Evolutionary conservation across 306 rosid species (phyloP), one percentile per base, ranked within the genome.

Genomic region (Calophaca sinica): DNA sequence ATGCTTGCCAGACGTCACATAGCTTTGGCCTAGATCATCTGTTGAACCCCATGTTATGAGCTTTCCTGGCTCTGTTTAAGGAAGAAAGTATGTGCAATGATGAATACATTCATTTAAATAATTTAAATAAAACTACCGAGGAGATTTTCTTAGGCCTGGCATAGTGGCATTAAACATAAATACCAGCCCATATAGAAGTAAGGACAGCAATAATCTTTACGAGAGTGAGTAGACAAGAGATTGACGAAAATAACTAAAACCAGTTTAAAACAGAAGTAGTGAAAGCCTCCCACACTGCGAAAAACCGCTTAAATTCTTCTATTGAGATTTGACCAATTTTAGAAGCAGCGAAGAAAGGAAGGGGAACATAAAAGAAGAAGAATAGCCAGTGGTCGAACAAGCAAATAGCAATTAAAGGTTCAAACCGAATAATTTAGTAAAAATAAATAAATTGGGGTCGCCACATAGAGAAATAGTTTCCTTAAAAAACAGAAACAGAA

Each of bases 41-140:
- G 98, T 89, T 55, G 98, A 89, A 44, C 98, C 98, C 98, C 97
- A 93, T 60, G 98, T 93, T 61, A 91, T 93, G 75, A 91, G 96
- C 81, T 93, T 93, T 77, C 97, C 96, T 73, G 82, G 77, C 33
- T 82, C 98, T 93, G 85, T 28, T 75, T 53, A 82, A 79, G 66
- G 63, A 70, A 52, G 7, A 60, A 38, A 33, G 42, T 14, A 31
- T 61, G 3, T 76, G 55, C 50, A 64, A 14, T 10, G 2, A 20
- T 29, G 41, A 60, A 46, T 20, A 20, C 1, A 20, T 0, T 20
- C 26, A 20, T 20, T 20, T 20, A 20, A 60, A 29, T 6, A 2
- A 51, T 42, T 62, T 8, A 13, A 60, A 29, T 6, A 2, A 38
- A 39, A 4, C 7, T 52, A 45, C 10, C 5, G 11, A 64, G 36